Conservation (phyloP, 345 rosid genomes). For the Hypericum perforatum region DNA sequence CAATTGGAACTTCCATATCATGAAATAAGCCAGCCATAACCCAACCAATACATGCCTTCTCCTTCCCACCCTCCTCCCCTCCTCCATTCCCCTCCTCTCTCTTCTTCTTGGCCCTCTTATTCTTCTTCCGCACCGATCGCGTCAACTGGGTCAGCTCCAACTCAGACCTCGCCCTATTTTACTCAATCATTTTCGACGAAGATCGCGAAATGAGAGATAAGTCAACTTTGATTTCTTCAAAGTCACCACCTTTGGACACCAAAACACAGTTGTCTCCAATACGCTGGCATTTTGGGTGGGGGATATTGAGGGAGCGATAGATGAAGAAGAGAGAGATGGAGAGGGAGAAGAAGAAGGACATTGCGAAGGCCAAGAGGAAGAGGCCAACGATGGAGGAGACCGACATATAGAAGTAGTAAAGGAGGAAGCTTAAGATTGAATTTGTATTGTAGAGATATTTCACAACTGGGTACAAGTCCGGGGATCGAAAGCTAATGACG, state of each 20-base stretch:
- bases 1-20: no score
- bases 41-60: no score
- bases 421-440: no score
- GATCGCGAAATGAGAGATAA: slow-evolving; percentile 16
- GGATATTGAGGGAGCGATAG: slow-evolving; percentile 16
- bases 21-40: no score
- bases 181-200: slow-evolving; percentile 20
- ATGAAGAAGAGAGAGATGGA: slow-evolving; percentile 32
- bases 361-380: slow-evolving; percentile 14
- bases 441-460: no score
- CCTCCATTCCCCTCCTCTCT: neutral
- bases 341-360: slow-evolving; percentile 36
- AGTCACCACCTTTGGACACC: neutral
- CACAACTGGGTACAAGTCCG: no score
- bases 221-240: slow-evolving; percentile 16
- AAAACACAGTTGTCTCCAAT: no score
- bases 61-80: slow-evolving; percentile 13
- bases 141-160: slow-evolving; percentile 21
- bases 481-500: no score
- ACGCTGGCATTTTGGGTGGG: no score
- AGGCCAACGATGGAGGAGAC: slow-evolving; percentile 18
- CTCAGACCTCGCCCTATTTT: neutral
- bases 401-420: no score
- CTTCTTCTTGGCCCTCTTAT: slow-evolving; percentile 32
- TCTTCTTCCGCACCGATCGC: slow-evolving; percentile 36